Conservation (phyloP, 192 early-diverging fungal genomes). For the Entomortierella chlamydospora region DNA sequence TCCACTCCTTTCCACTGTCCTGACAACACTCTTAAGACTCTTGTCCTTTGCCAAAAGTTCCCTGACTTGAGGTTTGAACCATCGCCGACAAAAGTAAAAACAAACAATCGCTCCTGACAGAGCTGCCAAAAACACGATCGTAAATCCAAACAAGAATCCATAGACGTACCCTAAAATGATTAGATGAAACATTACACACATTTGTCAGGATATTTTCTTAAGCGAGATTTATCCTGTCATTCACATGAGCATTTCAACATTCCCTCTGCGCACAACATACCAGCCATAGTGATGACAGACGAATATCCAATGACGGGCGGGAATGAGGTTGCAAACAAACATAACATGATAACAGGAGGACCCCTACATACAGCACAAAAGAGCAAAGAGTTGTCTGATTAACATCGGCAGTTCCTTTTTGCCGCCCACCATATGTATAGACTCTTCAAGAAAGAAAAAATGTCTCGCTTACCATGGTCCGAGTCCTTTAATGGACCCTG, state of each 20-base stretch:
- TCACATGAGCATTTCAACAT: no score
- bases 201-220: not conserved
- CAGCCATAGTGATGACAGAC: constrained; percentile 71
- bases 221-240: not conserved
- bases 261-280: no score
- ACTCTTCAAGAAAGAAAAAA: not conserved
- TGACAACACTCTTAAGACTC: constrained; percentile 61
- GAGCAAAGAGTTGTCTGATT: no score
- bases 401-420: no score
- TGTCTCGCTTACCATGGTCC: constrained; percentile 52
- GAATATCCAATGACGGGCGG: constrained; percentile 78
- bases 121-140: constrained; percentile 70
- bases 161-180: constrained; percentile 65
- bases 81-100: constrained; percentile 63
- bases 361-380: constrained; percentile 59
- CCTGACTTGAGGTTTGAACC: constrained; percentile 58
- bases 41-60: constrained; percentile 58
- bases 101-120: constrained; percentile 64
- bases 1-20: constrained; percentile 70
- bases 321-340: constrained; percentile 72
- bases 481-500: constrained; percentile 48
- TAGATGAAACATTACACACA: no score
- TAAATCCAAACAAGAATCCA: constrained; percentile 69
- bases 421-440: no score
- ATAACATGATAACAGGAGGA: constrained; percentile 57